Conservation (phyloP, 306 rosid species). For the Mucuna pruriens region DNA sequence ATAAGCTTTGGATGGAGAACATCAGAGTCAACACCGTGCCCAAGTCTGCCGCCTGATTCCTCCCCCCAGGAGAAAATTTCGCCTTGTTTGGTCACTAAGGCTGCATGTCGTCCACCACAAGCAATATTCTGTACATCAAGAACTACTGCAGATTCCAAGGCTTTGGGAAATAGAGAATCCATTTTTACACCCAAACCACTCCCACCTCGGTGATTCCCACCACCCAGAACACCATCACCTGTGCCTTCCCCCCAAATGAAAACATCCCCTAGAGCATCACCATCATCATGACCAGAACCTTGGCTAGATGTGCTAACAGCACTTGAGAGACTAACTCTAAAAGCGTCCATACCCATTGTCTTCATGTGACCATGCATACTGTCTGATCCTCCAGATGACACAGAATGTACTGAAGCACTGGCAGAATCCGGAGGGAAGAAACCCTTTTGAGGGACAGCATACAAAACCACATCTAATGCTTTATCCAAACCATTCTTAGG, state of each 20-base stretch:
- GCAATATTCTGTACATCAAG: conserved; percentile 97
- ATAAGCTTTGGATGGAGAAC: conserved; percentile 91
- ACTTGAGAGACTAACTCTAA: conserved; percentile 97
- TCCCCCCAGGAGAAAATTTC: conserved; percentile 99
- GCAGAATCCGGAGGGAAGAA: conserved; percentile 95
- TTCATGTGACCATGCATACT: conserved; percentile 91
- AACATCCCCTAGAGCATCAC: conserved; percentile 98
- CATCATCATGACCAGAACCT: conserved; percentile 99
- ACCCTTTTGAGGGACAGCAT: conserved; percentile 86
- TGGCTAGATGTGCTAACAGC: conserved; percentile 99
- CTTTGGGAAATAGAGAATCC: conserved; percentile 92
- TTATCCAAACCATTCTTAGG: conserved; percentile 92
- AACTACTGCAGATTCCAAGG: conserved; percentile 93
- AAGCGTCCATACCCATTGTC: conserved; percentile 91
- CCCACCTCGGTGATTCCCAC: conserved; percentile 89
- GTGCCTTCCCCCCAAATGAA: conserved; percentile 98
- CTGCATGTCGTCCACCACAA: conserved; percentile 95
- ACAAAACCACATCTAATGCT: conserved; percentile 82
- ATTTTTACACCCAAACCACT: conserved; percentile 64
- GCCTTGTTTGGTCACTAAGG: conserved; percentile 97
- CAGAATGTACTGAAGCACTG: conserved; percentile 88
- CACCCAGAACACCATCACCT: conserved; percentile 95
- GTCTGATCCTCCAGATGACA: conserved; percentile 98
- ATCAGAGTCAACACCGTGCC: conserved; percentile 97
- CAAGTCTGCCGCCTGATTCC: conserved; percentile 98